Percentiles rank a stretch among this genome's conserved stretches.
Conservation (phyloP, 805 yeast species). For the Candida anglica region DNA sequence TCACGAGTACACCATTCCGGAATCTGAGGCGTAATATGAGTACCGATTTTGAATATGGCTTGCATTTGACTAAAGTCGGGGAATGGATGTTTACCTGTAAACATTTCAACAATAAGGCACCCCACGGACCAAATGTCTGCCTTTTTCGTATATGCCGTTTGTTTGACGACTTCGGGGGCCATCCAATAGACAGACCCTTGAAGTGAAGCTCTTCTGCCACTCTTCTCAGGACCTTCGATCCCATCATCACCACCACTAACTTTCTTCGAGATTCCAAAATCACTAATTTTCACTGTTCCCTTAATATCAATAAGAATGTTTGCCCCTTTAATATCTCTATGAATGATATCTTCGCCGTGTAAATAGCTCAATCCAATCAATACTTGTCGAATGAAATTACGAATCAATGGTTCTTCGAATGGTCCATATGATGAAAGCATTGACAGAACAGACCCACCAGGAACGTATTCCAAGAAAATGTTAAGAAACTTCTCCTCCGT, state of each 20-base stretch:
- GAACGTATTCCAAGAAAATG: constrained; percentile 69
- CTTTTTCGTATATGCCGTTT: constrained; percentile 82
- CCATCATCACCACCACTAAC: constrained; percentile 12
- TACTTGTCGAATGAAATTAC: constrained; percentile 72
- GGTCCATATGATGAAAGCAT: constrained; percentile 74
- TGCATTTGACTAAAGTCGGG: constrained; percentile 96
- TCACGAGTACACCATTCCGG: constrained; percentile 71
- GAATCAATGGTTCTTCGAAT: constrained; percentile 70
- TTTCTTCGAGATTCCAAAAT: constrained; percentile 72
- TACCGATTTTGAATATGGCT: constrained; percentile 92
- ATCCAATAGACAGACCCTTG: constrained; percentile 98
- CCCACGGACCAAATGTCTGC: constrained; percentile 99
- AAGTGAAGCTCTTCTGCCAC: constrained; percentile 65
- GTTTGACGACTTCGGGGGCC: constrained; percentile 99
- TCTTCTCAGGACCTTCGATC: constrained; percentile 24
- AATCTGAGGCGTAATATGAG: constrained; percentile 72
- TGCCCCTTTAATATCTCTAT: constrained; percentile 87
- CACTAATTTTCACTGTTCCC: constrained; percentile 80
- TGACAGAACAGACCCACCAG: constrained; percentile 54
- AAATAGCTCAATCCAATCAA: constrained; percentile 70
- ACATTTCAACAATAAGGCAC: constrained; percentile 90
- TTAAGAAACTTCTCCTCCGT: constrained; percentile 68
- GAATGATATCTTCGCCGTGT: constrained; percentile 73
- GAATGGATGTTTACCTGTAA: constrained; percentile 93
- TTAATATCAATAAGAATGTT: constrained; percentile 77